Base-by-base conservation (phyloP, 768 basidiomycete species). In the Amanita brunnescens region DNA sequence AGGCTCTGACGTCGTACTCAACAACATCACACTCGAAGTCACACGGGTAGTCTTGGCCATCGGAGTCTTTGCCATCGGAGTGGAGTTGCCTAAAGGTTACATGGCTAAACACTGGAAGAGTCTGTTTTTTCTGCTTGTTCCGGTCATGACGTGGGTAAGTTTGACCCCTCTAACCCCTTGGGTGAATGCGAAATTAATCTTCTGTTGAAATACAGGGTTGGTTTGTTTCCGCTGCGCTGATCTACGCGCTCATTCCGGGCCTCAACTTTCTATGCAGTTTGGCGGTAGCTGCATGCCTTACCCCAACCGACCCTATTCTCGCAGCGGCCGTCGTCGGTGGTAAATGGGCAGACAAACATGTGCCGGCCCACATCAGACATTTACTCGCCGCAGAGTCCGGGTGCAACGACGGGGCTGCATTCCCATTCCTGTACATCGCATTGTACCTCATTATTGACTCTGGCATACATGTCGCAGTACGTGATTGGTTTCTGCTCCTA, bases 341-440 rank as follows among this genome's bases (percentile, higher is more conserved):
- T 29, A 94, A 90, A 70, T 99, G 91, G 70, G 96, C 96, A 2
- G 89, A 97, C 65, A 96, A 97, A 64, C 95, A 97, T 61, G 95
- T 98, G 20, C 90, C 89, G 1, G 82, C 85, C 0, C 89, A 91
- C 61, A 71, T 91, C 37, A 82, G 77, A 29, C 77, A 80, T 56
- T 68, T 80, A 1, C 62, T 79, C 3, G 81, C 82, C 1, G 82
- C 81, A 5, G 95, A 97, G 68, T 85, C 82, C 51, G 95, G 91
- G 6, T 91, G 91, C 61, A 99, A 98, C 64, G 96, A 99, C 55
- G 96, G 96, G 30, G 95, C 95, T 0, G 92, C 94, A 0, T 96
- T 93, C 65, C 94, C 93, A 0, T 97, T 97, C 66, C 73, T 98
- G 24, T 93, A 81, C 63, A 76, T 99, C 52, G 80, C 95, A 0